phyloP scores from a whole-genome alignment of 352 stramenopile genomes.

The Pythium dissotocum region DNA sequence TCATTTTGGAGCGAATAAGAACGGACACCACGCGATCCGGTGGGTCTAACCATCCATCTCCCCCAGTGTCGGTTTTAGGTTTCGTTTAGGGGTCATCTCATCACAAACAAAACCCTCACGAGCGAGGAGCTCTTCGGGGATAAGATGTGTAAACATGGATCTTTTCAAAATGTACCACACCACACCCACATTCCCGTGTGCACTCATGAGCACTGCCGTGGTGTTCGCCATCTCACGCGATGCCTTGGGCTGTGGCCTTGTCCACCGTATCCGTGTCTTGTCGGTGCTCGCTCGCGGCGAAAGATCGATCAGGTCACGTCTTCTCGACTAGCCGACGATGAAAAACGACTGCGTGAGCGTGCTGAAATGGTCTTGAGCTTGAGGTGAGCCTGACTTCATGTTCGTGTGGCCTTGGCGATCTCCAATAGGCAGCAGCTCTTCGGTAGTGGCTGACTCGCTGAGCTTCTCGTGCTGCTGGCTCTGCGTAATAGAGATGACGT shows the following conservation, averaged over 20 bases:
- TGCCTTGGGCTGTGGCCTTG: neutral
- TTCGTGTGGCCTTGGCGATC: neutral
- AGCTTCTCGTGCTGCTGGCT: slow-evolving; percentile 14
- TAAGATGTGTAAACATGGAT: slow-evolving; percentile 3
- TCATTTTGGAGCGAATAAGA: slow-evolving; percentile 7
- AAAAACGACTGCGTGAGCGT: slow-evolving; percentile 24
- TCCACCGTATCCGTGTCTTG: neutral
- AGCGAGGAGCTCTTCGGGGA: neutral
- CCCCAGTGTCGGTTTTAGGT: slow-evolving; percentile 3
- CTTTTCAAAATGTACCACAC: neutral
- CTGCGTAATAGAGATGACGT: slow-evolving; percentile 49
- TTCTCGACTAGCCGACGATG: slow-evolving; percentile 3
- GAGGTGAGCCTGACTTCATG: neutral
- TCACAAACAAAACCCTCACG: neutral
- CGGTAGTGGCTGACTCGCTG: neutral
- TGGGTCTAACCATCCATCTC: neutral
- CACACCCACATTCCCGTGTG: neutral
- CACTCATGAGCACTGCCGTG: neutral
- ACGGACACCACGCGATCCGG: neutral
- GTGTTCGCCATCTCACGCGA: no score
- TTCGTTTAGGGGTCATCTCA: neutral
- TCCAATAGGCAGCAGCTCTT: neutral
- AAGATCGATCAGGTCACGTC: neutral
- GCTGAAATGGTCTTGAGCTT: slow-evolving; percentile 9
- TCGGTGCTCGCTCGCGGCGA: neutral